Base-by-base conservation (phyloP, 192 early-diverging fungal species). In the Coemansia sp. region DNA sequence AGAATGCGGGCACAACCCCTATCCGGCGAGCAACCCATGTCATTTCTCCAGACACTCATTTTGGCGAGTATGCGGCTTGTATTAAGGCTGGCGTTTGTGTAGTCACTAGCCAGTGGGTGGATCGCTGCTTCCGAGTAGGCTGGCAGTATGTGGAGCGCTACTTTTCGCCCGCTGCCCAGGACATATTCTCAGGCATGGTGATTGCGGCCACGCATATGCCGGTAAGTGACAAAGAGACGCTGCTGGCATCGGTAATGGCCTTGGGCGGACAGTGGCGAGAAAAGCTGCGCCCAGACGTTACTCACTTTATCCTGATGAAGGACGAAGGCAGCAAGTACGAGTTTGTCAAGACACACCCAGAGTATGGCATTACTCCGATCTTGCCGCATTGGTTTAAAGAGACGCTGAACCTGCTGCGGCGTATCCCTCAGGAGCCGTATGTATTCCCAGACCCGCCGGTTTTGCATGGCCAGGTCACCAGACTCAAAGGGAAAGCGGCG, bases 351-450 rank as follows among this genome's bases (percentile, higher is more conserved):
- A 40, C 55, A 32, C 58, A 75, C 42, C 69, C 67, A 14, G 75
- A 82, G 52, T 53, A 75, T 26, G 76, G 69, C n/a, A 79, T 87
- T 34, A 80, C 64, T 44, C 42, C 84, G 11, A 72, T 91, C 48
- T 61, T 91, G 23, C 88, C 88, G 36, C 85, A 89, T 45, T 91
- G 85, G 82, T 86, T 91, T 61, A 80, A 88, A 38, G 80, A 82
- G 38, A 84, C 83, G 51, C 64, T 87, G 21, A 82, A 81, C 39
- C 44, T 89, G 30, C 69, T 71, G 40, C 51, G 75, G 21, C 43
- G 58, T 14, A 61, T 87, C 40, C 67, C 79, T 0, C 81, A 83
- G 58, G 75, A 81, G 57, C 50, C 64, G 17, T 80, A 76, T 51
- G 14, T 64, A 50, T 80, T 80, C 46, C 82, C 78, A 6, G 50